A percentile compares a stretch with the other conserved stretches of the same genome.
phyloP scores from a whole-genome alignment of 768 basidiomycete genomes.

The Inosperma sp. region DNA sequence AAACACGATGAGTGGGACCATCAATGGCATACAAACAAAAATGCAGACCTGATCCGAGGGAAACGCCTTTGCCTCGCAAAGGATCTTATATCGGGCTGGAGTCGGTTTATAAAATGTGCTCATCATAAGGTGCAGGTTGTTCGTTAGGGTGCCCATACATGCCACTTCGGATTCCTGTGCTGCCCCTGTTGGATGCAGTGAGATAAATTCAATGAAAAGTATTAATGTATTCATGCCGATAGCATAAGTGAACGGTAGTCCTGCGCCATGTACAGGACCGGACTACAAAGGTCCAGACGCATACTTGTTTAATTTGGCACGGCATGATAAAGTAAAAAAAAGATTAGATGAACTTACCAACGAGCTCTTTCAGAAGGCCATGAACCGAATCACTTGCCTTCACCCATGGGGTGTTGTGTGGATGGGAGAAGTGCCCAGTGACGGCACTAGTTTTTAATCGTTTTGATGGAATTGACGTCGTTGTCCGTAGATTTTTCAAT shows the following conservation, averaged over 20 bases:
- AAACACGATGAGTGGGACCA: background rate
- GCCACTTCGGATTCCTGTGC: slow-evolving; percentile 88
- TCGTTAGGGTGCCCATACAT: slow-evolving; percentile 92
- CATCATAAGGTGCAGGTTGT: slow-evolving; percentile 95
- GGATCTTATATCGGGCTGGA: slow-evolving; percentile 78
- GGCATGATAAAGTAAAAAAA: slow-evolving; percentile 2
- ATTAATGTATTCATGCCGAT: slow-evolving; percentile 3
- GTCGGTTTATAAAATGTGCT: slow-evolving; percentile 92
- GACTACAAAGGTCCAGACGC: background rate
- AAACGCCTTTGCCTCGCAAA: slow-evolving; percentile 92
- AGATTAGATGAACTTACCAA: slow-evolving; percentile 51
- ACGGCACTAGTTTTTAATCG: slow-evolving; percentile 56
- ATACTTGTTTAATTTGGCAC: slow-evolving; percentile 10
- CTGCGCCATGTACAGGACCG: background rate
- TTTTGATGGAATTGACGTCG: slow-evolving; percentile 12
- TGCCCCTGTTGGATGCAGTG: slow-evolving; percentile 42
- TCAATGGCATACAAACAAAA: slow-evolving; percentile 10
- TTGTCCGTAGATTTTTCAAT: too few relatives aligned
- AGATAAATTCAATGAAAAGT: background rate
- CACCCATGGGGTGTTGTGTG: slow-evolving; percentile 80
- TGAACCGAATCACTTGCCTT: slow-evolving; percentile 67
- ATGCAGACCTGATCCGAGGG: slow-evolving; percentile 87
- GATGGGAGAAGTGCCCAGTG: slow-evolving; percentile 86
- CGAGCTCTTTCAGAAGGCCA: slow-evolving; percentile 70
- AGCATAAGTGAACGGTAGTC: slow-evolving; percentile 19